A percentile compares a stretch with the other conserved stretches of the same genome.
phyloP scores from a whole-genome alignment of 208 protist genomes.

The Wallacemonas collosoma region DNA sequence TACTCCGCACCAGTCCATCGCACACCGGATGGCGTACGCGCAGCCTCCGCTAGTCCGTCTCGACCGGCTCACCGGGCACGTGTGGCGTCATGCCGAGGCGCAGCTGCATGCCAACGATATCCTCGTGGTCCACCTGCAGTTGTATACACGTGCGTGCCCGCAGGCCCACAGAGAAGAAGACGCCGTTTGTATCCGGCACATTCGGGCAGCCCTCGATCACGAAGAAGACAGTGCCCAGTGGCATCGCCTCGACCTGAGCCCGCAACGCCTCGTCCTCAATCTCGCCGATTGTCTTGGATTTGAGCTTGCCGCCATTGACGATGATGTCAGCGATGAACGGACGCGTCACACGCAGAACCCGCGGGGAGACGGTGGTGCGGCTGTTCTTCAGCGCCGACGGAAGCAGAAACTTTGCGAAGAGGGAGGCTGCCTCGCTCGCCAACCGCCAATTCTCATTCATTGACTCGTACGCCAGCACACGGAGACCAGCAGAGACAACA shows the following conservation, averaged over 20 bases:
- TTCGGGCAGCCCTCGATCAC: slow-evolving; percentile 33
- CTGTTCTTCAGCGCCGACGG: slow-evolving; percentile 1
- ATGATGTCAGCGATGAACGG: slow-evolving; percentile 58
- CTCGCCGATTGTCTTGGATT: slow-evolving; percentile 54
- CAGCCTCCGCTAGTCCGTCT: background rate
- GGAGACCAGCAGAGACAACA: slow-evolving; percentile 79
- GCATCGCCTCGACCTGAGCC: slow-evolving; percentile 38
- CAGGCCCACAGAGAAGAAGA: slow-evolving; percentile 67
- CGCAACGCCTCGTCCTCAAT: slow-evolving; percentile 56
- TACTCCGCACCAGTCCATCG: no score
- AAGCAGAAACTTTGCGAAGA: slow-evolving; percentile 71
- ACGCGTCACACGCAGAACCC: slow-evolving; percentile 54
- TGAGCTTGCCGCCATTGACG: slow-evolving; percentile 55
- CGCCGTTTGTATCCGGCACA: slow-evolving; percentile 17
- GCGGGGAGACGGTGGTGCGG: slow-evolving; percentile 35
- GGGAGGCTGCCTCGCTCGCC: slow-evolving; percentile 59
- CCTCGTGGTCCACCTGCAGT: slow-evolving; percentile 81
- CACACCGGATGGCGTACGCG: no score
- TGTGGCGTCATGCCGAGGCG: slow-evolving; percentile 51
- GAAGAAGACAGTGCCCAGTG: slow-evolving; percentile 65
- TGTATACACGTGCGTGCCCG: slow-evolving; percentile 71
- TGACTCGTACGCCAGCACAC: slow-evolving; percentile 68
- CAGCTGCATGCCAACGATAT: slow-evolving; percentile 78
- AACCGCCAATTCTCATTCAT: slow-evolving; percentile 80
- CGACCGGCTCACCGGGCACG: background rate